Evolutionary conservation across 495 filamentous ascomycete genomes (phyloP).

Genomic region (Neurospora sp.): DNA sequence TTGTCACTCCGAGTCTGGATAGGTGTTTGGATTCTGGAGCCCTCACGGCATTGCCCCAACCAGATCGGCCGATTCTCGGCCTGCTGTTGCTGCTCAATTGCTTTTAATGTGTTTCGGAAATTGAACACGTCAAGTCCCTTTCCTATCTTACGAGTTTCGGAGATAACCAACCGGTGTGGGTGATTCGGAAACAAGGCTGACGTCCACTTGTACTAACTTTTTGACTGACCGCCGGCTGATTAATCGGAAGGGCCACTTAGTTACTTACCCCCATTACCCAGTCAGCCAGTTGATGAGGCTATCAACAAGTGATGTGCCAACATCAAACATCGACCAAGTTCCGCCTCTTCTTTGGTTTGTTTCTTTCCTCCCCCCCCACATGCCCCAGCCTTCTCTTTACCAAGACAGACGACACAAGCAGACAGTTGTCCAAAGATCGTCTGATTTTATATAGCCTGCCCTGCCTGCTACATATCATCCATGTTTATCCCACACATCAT

Average conservation of each 20-base stretch:
- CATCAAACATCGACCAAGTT: neutral
- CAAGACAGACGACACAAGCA: neutral
- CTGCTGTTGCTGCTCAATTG: neutral
- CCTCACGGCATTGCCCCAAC: neutral
- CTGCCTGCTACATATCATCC: neutral
- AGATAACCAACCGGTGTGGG: neutral
- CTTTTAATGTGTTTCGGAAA: neutral
- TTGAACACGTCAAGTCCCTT: neutral
- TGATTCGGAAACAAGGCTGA: neutral
- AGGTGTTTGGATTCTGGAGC: neutral
- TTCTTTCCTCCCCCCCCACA: neutral
- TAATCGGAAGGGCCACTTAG: neutral
- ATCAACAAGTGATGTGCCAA: neutral
- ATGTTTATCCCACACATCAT: neutral
- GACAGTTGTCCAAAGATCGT: neutral
- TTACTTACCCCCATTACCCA: neutral
- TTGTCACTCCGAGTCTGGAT: neutral
- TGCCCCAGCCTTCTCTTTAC: neutral
- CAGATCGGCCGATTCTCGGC: neutral
- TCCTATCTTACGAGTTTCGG: neutral
- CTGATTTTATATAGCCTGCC: neutral
- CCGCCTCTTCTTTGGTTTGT: neutral
- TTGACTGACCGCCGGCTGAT: neutral
- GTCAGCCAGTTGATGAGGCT: neutral
- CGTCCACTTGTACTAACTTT: neutral